phyloP scores from a whole-genome alignment of 495 filamentous ascomycete genomes.

The Parathielavia appendiculata region DNA sequence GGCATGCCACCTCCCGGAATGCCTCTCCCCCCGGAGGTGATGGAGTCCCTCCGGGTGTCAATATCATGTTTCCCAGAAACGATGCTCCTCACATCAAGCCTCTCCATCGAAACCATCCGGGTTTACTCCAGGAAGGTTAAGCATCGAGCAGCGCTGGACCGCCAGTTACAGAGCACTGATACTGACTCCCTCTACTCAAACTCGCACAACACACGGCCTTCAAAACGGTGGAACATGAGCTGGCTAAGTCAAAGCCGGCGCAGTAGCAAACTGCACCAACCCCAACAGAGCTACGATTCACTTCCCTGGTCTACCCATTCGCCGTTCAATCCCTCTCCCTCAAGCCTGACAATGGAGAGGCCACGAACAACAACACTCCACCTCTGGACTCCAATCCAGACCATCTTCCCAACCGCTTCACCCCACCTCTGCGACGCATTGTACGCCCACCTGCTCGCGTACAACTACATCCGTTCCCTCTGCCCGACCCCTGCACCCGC shows the following conservation, averaged over 20 bases:
- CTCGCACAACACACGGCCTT: conserved; percentile 1
- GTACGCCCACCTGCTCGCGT: conserved; percentile 59
- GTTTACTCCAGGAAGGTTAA: conserved; percentile 40
- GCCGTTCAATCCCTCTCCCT: no score
- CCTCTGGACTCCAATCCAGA: conserved; percentile 47
- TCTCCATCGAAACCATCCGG: conserved; percentile 46
- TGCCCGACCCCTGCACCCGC: conserved; percentile 21
- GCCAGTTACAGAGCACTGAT: conserved; percentile 10
- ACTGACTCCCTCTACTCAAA: conserved; percentile 19
- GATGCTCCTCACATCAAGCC: conserved; percentile 42
- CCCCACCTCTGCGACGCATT: conserved; percentile 56
- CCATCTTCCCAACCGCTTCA: conserved; percentile 53
- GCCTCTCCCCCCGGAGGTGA: conserved; percentile 38
- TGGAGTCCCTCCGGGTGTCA: conserved; percentile 39
- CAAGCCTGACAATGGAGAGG: no score
- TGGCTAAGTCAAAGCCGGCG: conserved; percentile 20
- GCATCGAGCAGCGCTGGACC: conserved; percentile 16
- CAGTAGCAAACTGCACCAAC: conserved; percentile 15
- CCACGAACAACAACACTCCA: background rate
- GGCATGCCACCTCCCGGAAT: conserved; percentile 20
- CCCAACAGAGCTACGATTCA: no score
- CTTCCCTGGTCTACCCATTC: no score
- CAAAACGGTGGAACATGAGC: conserved; percentile 26
- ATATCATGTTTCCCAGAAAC: conserved; percentile 44
- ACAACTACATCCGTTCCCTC: conserved; percentile 53